Conservation (phyloP, 345 rosid species). For the Populus alba region DNA sequence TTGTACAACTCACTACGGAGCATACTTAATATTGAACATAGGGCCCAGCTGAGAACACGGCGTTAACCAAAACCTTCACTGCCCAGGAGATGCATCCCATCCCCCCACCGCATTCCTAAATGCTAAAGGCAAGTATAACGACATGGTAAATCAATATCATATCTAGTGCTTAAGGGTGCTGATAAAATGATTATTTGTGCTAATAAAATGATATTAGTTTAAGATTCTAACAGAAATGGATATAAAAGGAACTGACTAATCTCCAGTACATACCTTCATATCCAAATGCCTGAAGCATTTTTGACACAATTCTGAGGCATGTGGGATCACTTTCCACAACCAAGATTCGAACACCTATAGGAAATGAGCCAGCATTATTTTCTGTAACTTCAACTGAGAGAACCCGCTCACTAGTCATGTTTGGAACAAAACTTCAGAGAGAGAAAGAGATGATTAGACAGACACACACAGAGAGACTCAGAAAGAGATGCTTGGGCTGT, state of each 20-base stretch:
- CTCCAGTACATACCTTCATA: slow-evolving; percentile 37
- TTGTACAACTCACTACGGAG: background rate
- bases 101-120: background rate
- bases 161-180: background rate
- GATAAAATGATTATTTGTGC: background rate
- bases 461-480: background rate
- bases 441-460: background rate
- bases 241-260: background rate
- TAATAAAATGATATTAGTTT: background rate
- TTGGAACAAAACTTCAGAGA: background rate
- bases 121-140: background rate
- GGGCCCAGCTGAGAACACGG: background rate
- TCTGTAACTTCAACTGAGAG: slow-evolving; percentile 11
- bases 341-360: slow-evolving; percentile 25
- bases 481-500: background rate
- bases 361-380: slow-evolving; percentile 2
- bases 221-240: background rate
- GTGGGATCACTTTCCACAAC: slow-evolving; percentile 43
- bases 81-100: background rate
- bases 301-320: slow-evolving; percentile 33
- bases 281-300: slow-evolving; percentile 39
- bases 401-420: slow-evolving; percentile 29
- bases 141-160: background rate
- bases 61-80: background rate
- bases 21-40: background rate